Evolutionary conservation across 441 rosid species (phyloP).

Genomic region (Eutrema salsugineum): DNA sequence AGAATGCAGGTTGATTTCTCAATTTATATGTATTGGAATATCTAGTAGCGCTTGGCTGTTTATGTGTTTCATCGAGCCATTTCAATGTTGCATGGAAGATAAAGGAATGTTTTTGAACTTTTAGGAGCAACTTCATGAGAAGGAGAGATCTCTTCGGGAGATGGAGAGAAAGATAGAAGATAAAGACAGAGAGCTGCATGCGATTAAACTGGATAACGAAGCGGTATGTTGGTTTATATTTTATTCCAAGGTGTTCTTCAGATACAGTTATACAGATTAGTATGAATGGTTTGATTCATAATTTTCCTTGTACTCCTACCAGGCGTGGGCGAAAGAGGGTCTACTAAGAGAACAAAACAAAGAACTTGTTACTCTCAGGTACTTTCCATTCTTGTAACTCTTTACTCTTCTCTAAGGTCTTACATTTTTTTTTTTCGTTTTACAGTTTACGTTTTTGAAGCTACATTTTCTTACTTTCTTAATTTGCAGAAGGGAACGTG

Average conservation of each 20-base stretch:
- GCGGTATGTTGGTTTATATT: slow-evolving; percentile 49
- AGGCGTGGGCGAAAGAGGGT: slow-evolving; percentile 99
- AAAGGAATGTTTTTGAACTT: slow-evolving; percentile 18
- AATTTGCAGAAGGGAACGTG: slow-evolving; percentile 87
- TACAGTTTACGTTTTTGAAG: neutral
- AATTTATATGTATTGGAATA: neutral
- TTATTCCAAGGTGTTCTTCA: neutral
- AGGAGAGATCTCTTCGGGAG: slow-evolving; percentile 61
- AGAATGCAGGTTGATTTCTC: slow-evolving; percentile 59
- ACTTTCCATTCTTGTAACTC: neutral
- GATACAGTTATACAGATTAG: neutral
- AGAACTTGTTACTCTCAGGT: slow-evolving; percentile 86
- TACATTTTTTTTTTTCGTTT: neutral
- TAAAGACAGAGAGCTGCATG: slow-evolving; percentile 82
- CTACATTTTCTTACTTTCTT: neutral
- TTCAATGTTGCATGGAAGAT: neutral
- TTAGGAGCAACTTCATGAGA: slow-evolving; percentile 85
- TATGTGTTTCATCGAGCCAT: neutral
- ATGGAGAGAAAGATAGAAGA: slow-evolving; percentile 84
- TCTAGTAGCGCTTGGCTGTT: neutral
- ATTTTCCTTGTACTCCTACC: slow-evolving; percentile 8
- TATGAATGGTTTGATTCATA: neutral
- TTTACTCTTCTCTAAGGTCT: neutral
- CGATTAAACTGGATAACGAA: slow-evolving; percentile 80
- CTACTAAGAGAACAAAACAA: slow-evolving; percentile 89